A percentile compares a stretch with the other conserved stretches of the same genome.
phyloP scores from a whole-genome alignment of 495 filamentous ascomycete species.

The Cairneyella variabilis region DNA sequence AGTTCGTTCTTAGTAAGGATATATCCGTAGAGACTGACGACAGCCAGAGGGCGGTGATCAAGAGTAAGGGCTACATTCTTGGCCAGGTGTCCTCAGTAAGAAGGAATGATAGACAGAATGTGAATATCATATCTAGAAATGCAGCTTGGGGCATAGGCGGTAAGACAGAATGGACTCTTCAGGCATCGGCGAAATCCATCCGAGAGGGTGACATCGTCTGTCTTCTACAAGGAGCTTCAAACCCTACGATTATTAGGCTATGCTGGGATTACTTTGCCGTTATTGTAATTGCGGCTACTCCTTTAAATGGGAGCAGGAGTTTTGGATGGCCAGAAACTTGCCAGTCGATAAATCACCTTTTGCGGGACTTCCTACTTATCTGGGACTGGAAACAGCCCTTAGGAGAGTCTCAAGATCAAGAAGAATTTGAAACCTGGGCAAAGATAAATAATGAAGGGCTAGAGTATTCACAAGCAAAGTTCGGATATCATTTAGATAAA shows the following conservation, averaged over 20 bases:
- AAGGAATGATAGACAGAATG: constrained; percentile 15
- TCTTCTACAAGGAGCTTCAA: constrained; percentile 27
- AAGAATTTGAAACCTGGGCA: neutral
- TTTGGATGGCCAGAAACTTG: constrained; percentile 8
- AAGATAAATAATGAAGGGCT: neutral
- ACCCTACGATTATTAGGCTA: constrained; percentile 24
- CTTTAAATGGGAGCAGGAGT: constrained; percentile 6
- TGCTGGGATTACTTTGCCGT: constrained; percentile 23
- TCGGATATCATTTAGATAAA: constrained; percentile 9
- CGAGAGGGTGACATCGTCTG: constrained; percentile 27
- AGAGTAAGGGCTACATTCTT: constrained; percentile 22
- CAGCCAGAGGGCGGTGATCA: constrained; percentile 21
- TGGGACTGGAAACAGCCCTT: constrained; percentile 16
- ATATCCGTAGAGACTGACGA: constrained; percentile 21
- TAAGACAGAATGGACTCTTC: constrained; percentile 24
- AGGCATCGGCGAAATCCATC: constrained; percentile 24
- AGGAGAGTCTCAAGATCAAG: constrained; percentile 2
- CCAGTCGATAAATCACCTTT: constrained; percentile 16
- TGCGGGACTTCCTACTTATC: constrained; percentile 23
- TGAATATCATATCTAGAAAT: constrained; percentile 24
- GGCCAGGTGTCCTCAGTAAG: constrained; percentile 8
- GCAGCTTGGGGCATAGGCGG: constrained; percentile 3
- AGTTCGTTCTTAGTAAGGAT: constrained; percentile 17
- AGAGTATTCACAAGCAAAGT: neutral
- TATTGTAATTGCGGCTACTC: constrained; percentile 24